Evolutionary conservation across 202 grass and related monocot genomes (phyloP), one percentile per base, ranked within the genome.

Genomic region (Eragrostis tef): DNA sequence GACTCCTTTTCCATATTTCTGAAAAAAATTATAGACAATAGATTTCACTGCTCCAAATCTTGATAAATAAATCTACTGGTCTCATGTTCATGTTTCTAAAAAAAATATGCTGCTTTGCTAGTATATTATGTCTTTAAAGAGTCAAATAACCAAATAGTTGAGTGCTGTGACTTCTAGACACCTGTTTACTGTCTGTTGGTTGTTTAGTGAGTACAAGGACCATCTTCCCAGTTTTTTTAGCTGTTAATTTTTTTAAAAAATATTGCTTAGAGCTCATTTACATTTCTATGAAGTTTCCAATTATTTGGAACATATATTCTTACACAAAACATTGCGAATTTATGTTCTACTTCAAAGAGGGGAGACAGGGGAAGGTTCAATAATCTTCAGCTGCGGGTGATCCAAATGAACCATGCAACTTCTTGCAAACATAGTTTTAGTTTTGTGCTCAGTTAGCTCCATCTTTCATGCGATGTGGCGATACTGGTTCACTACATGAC

Each of bases 181-280:
- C 21, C 0, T 65, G 73, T 48, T 66, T 78, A 67, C 6, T 39
- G 19, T 15, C 7, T 83, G 2, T 56, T 78, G 41, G 29, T 56
- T 83, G 29, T 56, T 29, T 36, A 79, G 59, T 75, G 22, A 42
- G 41, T 49, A 72, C 47, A 11, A 20, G 36, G 14, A 87, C 83
- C 42, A 87, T 83, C 29, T 51, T 12, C 57, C 26, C 72, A 25
- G 62, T 67, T 74, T 15, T 70, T 85, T 57, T 46, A 45, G 56
- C 71, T 1, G 22, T 48, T 36, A n/a, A n/a, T n/a, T n/a, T n/a
- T n/a, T n/a, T n/a, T n/a, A 41, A 22, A 9, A 71, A 47, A 17
- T 50, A 2, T 77, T 34, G 24, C 46, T 73, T 15, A 72, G 24
- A 73, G 17, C 42, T 21, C 50, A 73, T 56, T 16, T 3, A 57